Evolutionary conservation across 2,329 filamentous ascomycete species (phyloP).

Genomic region (Alternaria gaisen): DNA sequence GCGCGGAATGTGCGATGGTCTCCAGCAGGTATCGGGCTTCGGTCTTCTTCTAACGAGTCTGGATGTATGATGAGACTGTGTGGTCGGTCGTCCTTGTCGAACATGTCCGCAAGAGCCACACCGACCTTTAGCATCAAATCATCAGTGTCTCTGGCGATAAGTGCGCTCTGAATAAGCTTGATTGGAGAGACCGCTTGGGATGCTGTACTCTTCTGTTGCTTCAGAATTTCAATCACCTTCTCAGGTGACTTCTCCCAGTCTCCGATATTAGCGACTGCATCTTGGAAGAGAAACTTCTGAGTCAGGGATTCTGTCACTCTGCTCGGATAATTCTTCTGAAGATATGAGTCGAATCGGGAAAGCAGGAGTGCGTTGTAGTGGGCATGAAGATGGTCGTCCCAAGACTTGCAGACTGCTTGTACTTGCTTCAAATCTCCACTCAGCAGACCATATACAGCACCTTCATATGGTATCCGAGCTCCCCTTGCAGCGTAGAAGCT

Average conservation of each 20-base stretch:
- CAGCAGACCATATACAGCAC: conserved; percentile 89
- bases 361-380: conserved; percentile 88
- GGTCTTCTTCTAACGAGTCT: conserved; percentile 29
- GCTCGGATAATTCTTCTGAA: conserved; percentile 63
- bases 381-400: conserved; percentile 88
- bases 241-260: conserved; percentile 61
- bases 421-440: conserved; percentile 83
- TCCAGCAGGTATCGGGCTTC: conserved; percentile 28
- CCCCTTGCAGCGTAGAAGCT: conserved; percentile 77
- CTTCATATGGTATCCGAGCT: conserved; percentile 78
- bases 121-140: conserved; percentile 57
- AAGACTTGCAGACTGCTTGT: conserved; percentile 76
- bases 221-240: conserved; percentile 68
- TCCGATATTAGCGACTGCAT: conserved; percentile 70
- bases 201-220: conserved; percentile 64
- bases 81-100: conserved; percentile 38
- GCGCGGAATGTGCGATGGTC: conserved; percentile 31
- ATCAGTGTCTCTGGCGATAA: conserved; percentile 69
- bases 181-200: conserved; percentile 70
- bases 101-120: conserved; percentile 52
- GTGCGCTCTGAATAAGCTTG: conserved; percentile 78
- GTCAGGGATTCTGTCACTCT: conserved; percentile 63
- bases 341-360: conserved; percentile 78
- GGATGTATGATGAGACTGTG: conserved; percentile 46
- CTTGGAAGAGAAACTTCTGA: conserved; percentile 69